A percentile compares a stretch with the other conserved stretches of the same genome.
phyloP scores from a whole-genome alignment of 495 filamentous ascomycete genomes.

The Aspergillus nanangensis region DNA sequence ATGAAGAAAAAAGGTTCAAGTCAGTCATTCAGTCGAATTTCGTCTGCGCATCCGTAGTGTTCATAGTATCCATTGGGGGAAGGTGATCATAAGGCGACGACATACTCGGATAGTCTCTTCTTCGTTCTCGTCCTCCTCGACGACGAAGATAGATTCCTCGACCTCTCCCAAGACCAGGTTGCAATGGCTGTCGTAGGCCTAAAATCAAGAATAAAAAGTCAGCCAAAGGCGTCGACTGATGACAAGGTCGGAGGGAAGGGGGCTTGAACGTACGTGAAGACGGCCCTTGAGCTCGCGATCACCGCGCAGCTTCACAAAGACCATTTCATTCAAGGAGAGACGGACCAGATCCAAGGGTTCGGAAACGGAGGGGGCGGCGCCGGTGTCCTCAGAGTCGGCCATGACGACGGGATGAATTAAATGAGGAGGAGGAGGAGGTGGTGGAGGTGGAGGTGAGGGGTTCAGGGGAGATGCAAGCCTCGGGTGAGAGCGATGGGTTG shows the following conservation, averaged over 20 bases:
- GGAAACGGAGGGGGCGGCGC: conserved; percentile 54
- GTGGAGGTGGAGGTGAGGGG: not conserved
- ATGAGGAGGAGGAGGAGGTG: not conserved
- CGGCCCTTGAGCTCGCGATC: conserved; percentile 94
- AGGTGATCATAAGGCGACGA: no score
- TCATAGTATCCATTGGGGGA: not conserved
- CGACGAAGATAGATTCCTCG: conserved; percentile 91
- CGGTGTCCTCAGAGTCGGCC: conserved; percentile 68
- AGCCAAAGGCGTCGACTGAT: not conserved
- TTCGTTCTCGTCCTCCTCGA: conserved; percentile 79
- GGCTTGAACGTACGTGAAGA: conserved; percentile 80
- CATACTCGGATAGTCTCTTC: conserved; percentile 65
- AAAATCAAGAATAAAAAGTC: not conserved
- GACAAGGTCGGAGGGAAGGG: no score
- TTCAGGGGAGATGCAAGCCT: not conserved
- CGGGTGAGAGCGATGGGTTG: no score
- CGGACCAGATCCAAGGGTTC: conserved; percentile 95
- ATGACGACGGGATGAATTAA: conserved; percentile 33
- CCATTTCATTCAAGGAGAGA: conserved; percentile 87
- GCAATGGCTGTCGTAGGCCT: conserved; percentile 99
- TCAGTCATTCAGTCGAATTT: no score
- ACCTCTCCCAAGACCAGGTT: conserved; percentile 97
- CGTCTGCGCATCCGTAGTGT: no score
- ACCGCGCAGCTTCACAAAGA: conserved; percentile 94
- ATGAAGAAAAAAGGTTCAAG: no score